Evolutionary conservation across 805 yeast species (phyloP).

Genomic region (Naumovozyma castellii): DNA sequence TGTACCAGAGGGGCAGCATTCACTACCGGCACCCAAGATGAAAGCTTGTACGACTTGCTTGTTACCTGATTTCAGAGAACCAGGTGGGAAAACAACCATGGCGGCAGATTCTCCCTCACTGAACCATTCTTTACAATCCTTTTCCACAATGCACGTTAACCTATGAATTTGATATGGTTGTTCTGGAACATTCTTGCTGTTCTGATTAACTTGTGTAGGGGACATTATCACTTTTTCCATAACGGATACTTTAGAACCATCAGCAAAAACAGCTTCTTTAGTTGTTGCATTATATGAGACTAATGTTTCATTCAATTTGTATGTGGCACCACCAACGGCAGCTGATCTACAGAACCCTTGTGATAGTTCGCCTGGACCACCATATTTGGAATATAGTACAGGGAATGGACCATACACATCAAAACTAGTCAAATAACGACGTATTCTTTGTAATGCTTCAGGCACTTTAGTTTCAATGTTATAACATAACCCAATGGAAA

Average conservation of each 20-base stretch:
- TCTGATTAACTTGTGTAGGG: conserved; percentile 53
- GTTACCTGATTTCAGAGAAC: conserved; percentile 59
- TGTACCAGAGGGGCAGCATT: conserved; percentile 79
- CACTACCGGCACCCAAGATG: conserved; percentile 80
- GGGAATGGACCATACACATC: conserved; percentile 95
- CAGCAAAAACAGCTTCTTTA: conserved; percentile 62
- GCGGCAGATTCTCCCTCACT: conserved; percentile 75
- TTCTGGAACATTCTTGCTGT: conserved; percentile 34
- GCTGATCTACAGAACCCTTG: conserved; percentile 97
- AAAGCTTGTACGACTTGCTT: conserved; percentile 72
- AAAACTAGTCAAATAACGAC: conserved; percentile 72
- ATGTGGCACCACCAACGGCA: conserved; percentile 95
- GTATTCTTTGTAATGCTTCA: conserved; percentile 70
- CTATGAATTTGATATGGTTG: conserved; percentile 56
- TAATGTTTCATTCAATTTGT: conserved; percentile 66
- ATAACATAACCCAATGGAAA: conserved; percentile 74
- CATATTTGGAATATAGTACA: conserved; percentile 81
- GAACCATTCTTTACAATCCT: conserved; percentile 89
- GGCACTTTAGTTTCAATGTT: conserved; percentile 53
- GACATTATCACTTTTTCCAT: conserved; percentile 72
- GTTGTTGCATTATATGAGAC: conserved; percentile 53
- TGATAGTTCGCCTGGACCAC: conserved; percentile 90
- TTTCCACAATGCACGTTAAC: conserved; percentile 71
- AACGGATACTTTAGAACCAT: conserved; percentile 65
- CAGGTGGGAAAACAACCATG: conserved; percentile 86